A percentile compares a stretch with the other conserved stretches of the same genome.
phyloP scores from a whole-genome alignment of 306 rosid species.

The Lotus japonicus region DNA sequence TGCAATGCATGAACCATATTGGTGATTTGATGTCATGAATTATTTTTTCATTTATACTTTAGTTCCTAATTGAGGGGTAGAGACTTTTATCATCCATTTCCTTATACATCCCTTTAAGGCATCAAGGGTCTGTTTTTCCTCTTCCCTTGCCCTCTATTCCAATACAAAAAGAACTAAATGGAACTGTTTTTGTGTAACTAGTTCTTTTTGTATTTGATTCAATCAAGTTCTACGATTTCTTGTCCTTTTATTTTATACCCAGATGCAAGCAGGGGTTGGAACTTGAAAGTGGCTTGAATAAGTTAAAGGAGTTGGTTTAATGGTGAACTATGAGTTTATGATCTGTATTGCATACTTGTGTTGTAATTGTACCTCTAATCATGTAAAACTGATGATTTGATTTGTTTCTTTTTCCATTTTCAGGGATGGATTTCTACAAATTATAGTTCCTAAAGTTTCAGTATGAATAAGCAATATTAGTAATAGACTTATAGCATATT shows the following conservation, averaged over 20 bases:
- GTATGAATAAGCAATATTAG: not conserved
- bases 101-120: no score
- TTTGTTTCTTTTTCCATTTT: not conserved
- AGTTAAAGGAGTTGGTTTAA: no score
- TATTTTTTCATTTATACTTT: no score
- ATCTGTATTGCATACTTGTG: not conserved
- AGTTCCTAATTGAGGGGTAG: no score
- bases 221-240: not conserved
- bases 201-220: not conserved
- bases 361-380: not conserved
- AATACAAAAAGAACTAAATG: not conserved
- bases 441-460: slow-evolving; percentile 58
- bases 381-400: slow-evolving; percentile 2
- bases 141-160: no score
- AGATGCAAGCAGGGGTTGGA: not conserved
- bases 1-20: no score
- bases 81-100: no score
- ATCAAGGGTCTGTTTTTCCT: no score
- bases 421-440: slow-evolving; percentile 81
- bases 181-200: not conserved
- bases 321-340: not conserved
- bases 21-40: no score
- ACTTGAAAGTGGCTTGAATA: no score
- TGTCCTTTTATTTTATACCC: not conserved
- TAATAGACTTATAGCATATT: not conserved